phyloP scores from a whole-genome alignment of 2,329 filamentous ascomycete species.

The Ophiostoma perfectum region DNA sequence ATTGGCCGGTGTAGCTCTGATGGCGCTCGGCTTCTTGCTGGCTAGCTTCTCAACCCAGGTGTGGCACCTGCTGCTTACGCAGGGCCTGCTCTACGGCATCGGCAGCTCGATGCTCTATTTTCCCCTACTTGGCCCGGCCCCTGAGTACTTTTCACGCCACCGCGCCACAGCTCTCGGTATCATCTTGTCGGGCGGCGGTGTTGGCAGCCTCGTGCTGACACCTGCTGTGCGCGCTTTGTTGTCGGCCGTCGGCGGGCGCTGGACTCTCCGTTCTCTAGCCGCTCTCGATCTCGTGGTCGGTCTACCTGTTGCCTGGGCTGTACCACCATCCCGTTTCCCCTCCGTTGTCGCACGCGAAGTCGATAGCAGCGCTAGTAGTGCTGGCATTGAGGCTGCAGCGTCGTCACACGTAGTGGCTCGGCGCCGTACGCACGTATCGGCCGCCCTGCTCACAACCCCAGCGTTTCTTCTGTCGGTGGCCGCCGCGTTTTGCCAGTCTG shows the following conservation, averaged over 20 bases:
- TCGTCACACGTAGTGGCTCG: constrained; percentile 22
- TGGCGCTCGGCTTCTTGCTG: constrained; percentile 40
- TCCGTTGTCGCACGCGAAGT: background rate
- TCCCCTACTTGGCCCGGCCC: constrained; percentile 41
- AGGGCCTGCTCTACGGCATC: constrained; percentile 40
- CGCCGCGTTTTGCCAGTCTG: constrained; percentile 59
- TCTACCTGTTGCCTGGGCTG: constrained; percentile 38
- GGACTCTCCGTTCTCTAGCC: constrained; percentile 40
- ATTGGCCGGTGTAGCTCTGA: constrained; percentile 38
- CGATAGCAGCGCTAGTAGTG: background rate
- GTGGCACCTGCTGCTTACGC: constrained; percentile 41
- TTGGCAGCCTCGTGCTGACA: constrained; percentile 40
- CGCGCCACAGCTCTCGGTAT: constrained; percentile 44
- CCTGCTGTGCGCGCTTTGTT: constrained; percentile 39
- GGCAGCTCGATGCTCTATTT: constrained; percentile 43
- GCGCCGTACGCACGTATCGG: constrained; percentile 37
- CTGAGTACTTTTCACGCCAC: constrained; percentile 46
- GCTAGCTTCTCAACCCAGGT: constrained; percentile 36
- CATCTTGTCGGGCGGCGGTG: constrained; percentile 40
- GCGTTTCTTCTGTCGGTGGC: constrained; percentile 92
- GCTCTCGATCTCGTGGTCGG: constrained; percentile 37
- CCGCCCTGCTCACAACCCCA: constrained; percentile 72
- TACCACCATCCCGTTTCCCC: constrained; percentile 37
- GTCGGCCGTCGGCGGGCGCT: constrained; percentile 39
- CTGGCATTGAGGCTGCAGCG: background rate